Evolutionary conservation across 2,329 filamentous ascomycete species (phyloP).

Genomic region (Penicillium sp.): DNA sequence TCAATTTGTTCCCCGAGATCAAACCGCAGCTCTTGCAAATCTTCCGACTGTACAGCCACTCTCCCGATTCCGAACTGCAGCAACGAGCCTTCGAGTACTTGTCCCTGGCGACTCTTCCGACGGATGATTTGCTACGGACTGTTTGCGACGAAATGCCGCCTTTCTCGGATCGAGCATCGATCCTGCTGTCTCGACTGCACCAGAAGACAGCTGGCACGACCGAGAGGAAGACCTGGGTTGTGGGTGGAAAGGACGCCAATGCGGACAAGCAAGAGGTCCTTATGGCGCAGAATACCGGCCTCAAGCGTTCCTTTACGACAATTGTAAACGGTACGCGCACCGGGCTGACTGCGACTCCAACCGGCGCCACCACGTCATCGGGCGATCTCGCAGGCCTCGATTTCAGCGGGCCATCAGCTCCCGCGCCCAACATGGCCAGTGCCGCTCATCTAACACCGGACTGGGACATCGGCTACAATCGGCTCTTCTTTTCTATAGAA

Average conservation of each 20-base stretch:
- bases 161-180: constrained; percentile 90
- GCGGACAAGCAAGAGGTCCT: constrained; percentile 70
- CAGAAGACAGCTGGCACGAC: constrained; percentile 90
- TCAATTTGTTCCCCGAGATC: constrained; percentile 97
- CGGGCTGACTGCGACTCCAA: constrained; percentile 32
- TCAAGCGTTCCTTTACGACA: constrained; percentile 77
- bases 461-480: constrained; percentile 87
- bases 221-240: constrained; percentile 94
- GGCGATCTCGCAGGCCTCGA: constrained; percentile 78
- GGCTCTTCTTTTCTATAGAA: constrained; percentile 70
- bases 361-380: constrained; percentile 41
- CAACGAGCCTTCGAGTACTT: constrained; percentile 95
- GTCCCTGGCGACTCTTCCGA: constrained; percentile 73
- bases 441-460: constrained; percentile 88
- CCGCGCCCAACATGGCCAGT: constrained; percentile 78
- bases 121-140: constrained; percentile 85
- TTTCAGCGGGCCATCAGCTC: constrained; percentile 57
- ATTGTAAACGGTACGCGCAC: constrained; percentile 42
- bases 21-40: constrained; percentile 88
- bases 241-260: constrained; percentile 95
- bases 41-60: constrained; percentile 89
- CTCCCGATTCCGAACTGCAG: constrained; percentile 88
- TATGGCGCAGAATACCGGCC: constrained; percentile 70
- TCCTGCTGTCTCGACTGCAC: constrained; percentile 82
- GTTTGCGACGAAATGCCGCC: constrained; percentile 98